phyloP scores from a whole-genome alignment of 345 rosid species.

The Heritiera littoralis region DNA sequence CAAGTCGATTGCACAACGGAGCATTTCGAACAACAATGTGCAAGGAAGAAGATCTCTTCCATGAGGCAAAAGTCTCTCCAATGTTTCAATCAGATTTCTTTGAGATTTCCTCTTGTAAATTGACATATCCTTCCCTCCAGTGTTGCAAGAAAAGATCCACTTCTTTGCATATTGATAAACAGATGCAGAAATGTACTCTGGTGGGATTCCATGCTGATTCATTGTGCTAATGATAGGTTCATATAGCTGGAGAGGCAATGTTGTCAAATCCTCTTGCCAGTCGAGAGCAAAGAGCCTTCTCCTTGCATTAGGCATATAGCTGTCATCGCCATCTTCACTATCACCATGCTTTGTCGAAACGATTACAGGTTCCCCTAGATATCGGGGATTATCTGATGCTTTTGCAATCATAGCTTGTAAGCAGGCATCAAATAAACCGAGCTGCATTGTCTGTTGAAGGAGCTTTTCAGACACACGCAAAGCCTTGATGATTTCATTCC shows the following conservation, averaged over 20 bases:
- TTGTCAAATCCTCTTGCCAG: slow-evolving; percentile 62
- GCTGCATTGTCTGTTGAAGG: slow-evolving; percentile 41
- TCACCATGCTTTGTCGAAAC: slow-evolving; percentile 19
- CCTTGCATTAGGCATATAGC: slow-evolving; percentile 62
- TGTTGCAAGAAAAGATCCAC: slow-evolving; percentile 42
- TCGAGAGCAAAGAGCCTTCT: slow-evolving; percentile 57
- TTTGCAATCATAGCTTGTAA: slow-evolving; percentile 55
- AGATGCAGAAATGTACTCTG: slow-evolving; percentile 50
- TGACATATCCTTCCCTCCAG: slow-evolving; percentile 29
- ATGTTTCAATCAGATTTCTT: slow-evolving; percentile 58
- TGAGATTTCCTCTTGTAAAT: slow-evolving; percentile 41
- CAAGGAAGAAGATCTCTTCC: slow-evolving; percentile 57
- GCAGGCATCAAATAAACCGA: slow-evolving; percentile 61
- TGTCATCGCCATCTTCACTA: slow-evolving; percentile 33
- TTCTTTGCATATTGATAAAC: slow-evolving; percentile 52
- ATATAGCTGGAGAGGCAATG: slow-evolving; percentile 57
- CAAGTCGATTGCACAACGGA: slow-evolving; percentile 45
- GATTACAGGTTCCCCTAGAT: slow-evolving; percentile 58
- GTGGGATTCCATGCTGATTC: slow-evolving; percentile 41
- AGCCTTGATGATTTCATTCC: slow-evolving; percentile 78
- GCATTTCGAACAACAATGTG: slow-evolving; percentile 56
- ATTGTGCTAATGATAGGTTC: slow-evolving; percentile 42
- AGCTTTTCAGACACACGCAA: slow-evolving; percentile 36
- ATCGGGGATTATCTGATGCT: slow-evolving; percentile 57
- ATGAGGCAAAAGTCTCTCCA: slow-evolving; percentile 64